Evolutionary conservation across 2,329 filamentous ascomycete genomes (phyloP).

Genomic region (Fusarium papillatum): DNA sequence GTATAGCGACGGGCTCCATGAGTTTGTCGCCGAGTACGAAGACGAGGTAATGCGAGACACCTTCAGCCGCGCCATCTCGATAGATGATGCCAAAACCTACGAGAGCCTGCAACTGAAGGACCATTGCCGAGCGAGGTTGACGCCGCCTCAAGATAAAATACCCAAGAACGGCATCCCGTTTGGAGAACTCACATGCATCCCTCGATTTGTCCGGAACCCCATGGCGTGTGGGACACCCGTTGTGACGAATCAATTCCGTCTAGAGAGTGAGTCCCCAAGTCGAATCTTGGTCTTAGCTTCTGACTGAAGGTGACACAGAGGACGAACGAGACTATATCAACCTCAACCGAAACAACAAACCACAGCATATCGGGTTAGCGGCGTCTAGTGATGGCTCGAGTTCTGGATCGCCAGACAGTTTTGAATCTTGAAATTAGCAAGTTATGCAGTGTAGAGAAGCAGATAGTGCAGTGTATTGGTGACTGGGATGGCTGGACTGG

Average conservation of each 20-base stretch:
- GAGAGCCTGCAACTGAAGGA: slow-evolving; percentile 24
- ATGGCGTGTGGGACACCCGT: slow-evolving; percentile 27
- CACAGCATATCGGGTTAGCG: slow-evolving; percentile 20
- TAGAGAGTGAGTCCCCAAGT: slow-evolving; percentile 18
- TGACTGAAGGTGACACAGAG: slow-evolving; percentile 7
- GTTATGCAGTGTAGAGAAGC: neutral
- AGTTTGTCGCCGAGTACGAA: slow-evolving; percentile 35
- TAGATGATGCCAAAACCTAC: slow-evolving; percentile 35
- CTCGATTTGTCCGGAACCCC: slow-evolving; percentile 28
- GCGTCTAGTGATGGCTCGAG: neutral
- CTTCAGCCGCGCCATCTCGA: slow-evolving; percentile 22
- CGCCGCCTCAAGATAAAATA: slow-evolving; percentile 23
- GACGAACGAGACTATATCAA: slow-evolving; percentile 28
- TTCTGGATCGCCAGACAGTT: neutral
- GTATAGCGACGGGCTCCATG: slow-evolving; percentile 20
- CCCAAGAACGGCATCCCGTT: slow-evolving; percentile 17
- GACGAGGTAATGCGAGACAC: slow-evolving; percentile 29
- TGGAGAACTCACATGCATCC: slow-evolving; percentile 18
- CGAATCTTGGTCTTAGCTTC: neutral
- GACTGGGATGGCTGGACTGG: neutral
- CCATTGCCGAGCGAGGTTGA: slow-evolving; percentile 27
- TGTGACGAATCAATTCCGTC: slow-evolving; percentile 26
- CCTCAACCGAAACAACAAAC: slow-evolving; percentile 27
- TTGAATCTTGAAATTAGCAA: neutral
- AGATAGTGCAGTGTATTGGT: neutral